Evolutionary conservation across 257 asterid species (phyloP).

Genomic region (Marsdenia floribunda): DNA sequence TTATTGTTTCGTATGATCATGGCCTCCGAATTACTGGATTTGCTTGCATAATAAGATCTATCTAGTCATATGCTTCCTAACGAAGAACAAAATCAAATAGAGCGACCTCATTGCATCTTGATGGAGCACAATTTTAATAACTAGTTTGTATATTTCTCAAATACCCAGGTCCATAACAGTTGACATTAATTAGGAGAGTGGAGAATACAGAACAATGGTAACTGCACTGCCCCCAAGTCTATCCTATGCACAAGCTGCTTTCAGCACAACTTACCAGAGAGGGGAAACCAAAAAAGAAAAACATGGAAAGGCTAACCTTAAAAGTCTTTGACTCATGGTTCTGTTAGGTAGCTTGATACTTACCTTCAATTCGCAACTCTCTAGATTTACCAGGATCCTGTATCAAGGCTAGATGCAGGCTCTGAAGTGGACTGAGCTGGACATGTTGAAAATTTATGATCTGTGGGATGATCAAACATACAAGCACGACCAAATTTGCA

Average conservation of each 20-base stretch:
- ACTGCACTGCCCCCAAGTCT: not conserved
- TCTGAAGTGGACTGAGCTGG: constrained; percentile 9
- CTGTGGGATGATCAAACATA: constrained; percentile 32
- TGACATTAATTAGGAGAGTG: not conserved
- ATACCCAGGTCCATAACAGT: not conserved
- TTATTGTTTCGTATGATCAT: no score
- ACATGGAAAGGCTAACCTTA: not conserved
- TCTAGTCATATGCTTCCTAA: not conserved
- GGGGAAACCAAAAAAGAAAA: not conserved
- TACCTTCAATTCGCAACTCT: not conserved
- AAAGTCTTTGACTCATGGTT: not conserved
- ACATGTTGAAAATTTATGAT: constrained; percentile 6
- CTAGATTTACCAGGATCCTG: constrained; percentile 8
- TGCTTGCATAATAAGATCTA: no score
- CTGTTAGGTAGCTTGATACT: not conserved
- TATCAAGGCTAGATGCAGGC: not conserved
- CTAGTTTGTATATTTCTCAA: not conserved
- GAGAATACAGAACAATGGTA: not conserved
- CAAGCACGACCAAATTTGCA: constrained; percentile 36
- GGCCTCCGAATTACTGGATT: no score
- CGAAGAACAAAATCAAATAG: not conserved
- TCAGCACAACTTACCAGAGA: not conserved
- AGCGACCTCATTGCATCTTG: not conserved
- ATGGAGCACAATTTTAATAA: not conserved
- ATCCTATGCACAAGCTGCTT: not conserved